phyloP scores from a whole-genome alignment of 2,329 filamentous ascomycete genomes.

The Aspergillus terreus region DNA sequence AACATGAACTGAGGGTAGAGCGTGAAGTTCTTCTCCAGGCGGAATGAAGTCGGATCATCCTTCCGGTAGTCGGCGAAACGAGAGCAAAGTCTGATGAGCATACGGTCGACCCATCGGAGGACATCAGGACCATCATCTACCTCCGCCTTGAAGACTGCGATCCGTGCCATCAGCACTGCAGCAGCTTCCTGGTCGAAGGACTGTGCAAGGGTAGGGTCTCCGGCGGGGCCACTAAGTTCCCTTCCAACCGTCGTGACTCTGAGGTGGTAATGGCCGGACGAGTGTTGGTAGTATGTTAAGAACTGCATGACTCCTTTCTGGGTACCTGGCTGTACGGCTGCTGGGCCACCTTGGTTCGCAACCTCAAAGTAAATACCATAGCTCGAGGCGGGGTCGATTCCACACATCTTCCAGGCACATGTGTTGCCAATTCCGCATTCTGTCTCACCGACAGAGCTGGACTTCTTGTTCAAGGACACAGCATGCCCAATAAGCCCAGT shows the following conservation, averaged over 20 bases:
- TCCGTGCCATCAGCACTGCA: conserved; percentile 97
- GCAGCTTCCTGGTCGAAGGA: conserved; percentile 98
- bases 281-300: conserved; percentile 97
- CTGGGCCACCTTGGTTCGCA: conserved; percentile 83
- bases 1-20: conserved; percentile 99
- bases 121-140: conserved; percentile 99
- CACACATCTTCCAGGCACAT: conserved; percentile 99
- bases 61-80: conserved; percentile 97
- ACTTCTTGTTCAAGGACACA: conserved; percentile 97
- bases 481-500: conserved; percentile 96
- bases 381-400: conserved; percentile 87
- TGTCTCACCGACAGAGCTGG: conserved; percentile 91
- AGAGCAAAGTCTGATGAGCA: conserved; percentile 95
- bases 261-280: conserved; percentile 91
- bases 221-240: conserved; percentile 86
- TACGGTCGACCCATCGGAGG: conserved; percentile 94
- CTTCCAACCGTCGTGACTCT: conserved; percentile 91
- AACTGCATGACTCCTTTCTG: conserved; percentile 98
- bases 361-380: conserved; percentile 99
- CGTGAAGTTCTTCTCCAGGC: conserved; percentile 97
- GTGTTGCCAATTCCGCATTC: conserved; percentile 98
- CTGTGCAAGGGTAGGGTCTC: conserved; percentile 90
- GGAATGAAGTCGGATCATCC: conserved; percentile 95
- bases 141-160: conserved; percentile 97
- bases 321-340: conserved; percentile 77